phyloP scores from a whole-genome alignment of 257 asterid species.

The Cinchona pubescens region DNA sequence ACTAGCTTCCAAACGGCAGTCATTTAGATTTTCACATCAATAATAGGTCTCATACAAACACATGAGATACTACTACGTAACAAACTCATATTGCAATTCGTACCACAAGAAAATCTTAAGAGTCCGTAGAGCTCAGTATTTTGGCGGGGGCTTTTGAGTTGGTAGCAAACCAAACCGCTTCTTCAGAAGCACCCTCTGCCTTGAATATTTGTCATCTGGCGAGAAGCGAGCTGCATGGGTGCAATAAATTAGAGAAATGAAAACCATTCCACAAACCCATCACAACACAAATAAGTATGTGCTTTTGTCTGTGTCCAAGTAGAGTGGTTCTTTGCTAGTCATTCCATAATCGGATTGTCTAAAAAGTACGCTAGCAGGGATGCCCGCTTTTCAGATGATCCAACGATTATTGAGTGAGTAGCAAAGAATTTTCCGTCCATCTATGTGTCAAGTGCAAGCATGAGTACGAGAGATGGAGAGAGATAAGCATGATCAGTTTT shows the following conservation, averaged over 20 bases:
- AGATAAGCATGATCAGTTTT: neutral
- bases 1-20: neutral
- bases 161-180: conserved; percentile 89
- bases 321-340: no score
- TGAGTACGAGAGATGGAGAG: no score
- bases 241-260: neutral
- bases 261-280: neutral
- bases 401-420: no score
- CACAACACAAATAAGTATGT: neutral
- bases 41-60: neutral
- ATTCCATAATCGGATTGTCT: no score
- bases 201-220: conserved; percentile 76
- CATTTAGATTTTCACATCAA: neutral
- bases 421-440: no score
- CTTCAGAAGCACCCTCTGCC: conserved; percentile 79
- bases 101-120: neutral
- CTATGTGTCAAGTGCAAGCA: no score
- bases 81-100: neutral
- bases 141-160: conserved; percentile 63
- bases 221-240: conserved; percentile 75
- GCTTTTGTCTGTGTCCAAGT: neutral
- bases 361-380: no score
- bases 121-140: conserved; percentile 39
- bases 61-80: neutral
- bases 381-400: no score